Conservation (phyloP, 352 stramenopile species). For the Bremia lactucae region DNA sequence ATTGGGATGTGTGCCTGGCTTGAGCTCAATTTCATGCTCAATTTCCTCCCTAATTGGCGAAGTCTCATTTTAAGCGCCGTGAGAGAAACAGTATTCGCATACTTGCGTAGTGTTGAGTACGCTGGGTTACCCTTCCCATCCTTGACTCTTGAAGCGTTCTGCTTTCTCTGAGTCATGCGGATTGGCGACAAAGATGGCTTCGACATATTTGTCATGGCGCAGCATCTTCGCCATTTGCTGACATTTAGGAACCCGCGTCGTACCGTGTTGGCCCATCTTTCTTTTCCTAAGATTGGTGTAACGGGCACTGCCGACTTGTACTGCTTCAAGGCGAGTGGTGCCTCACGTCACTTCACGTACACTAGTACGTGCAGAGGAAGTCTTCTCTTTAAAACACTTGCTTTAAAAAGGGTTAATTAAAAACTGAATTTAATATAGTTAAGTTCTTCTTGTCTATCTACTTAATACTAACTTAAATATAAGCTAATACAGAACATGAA, state of each 20-base stretch:
- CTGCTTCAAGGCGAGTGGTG: too few relatives aligned
- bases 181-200: background rate
- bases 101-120: background rate
- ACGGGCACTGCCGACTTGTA: too few relatives aligned
- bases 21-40: background rate
- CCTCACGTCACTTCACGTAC: too few relatives aligned
- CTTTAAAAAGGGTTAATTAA: too few relatives aligned
- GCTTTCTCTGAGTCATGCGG: background rate
- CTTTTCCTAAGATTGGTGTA: too few relatives aligned
- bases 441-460: too few relatives aligned
- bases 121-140: background rate
- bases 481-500: too few relatives aligned
- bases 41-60: background rate
- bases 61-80: background rate
- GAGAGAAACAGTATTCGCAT: background rate
- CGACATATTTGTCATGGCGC: background rate
- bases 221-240: background rate
- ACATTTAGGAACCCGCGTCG: background rate
- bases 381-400: too few relatives aligned
- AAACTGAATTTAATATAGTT: too few relatives aligned
- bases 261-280: background rate
- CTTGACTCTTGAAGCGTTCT: background rate
- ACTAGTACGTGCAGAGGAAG: too few relatives aligned
- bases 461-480: too few relatives aligned
- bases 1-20: background rate